A percentile compares a stretch with the other conserved stretches of the same genome.
Evolutionary conservation across 345 rosid genomes (phyloP).

Genomic region (Camelina hispida): DNA sequence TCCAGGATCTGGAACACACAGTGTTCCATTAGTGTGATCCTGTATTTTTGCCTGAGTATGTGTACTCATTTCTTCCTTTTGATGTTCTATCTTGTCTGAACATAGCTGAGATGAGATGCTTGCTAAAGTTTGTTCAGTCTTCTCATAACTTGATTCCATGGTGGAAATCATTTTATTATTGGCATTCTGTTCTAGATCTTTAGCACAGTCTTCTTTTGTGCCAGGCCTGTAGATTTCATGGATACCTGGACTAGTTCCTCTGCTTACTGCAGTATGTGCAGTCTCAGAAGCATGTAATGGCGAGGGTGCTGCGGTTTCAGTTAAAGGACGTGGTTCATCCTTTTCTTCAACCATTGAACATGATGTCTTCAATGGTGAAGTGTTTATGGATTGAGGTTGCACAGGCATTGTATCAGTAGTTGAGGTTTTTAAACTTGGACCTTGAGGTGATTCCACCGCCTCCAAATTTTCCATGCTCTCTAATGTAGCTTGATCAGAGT

Average conservation of each 20-base stretch:
- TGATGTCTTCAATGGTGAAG: slow-evolving; percentile 34
- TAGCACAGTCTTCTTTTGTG: slow-evolving; percentile 23
- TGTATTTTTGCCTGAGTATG: slow-evolving; percentile 33
- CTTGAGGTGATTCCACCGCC: slow-evolving; percentile 41
- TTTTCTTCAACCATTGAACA: slow-evolving; percentile 26
- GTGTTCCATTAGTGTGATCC: slow-evolving; percentile 26
- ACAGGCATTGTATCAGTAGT: slow-evolving; percentile 36
- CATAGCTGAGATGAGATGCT: slow-evolving; percentile 37
- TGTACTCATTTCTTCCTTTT: slow-evolving; percentile 38
- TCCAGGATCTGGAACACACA: slow-evolving; percentile 36
- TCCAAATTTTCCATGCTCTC: slow-evolving; percentile 39
- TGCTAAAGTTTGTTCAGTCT: slow-evolving; percentile 19
- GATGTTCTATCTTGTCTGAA: slow-evolving; percentile 41
- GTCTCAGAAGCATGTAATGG: slow-evolving; percentile 31
- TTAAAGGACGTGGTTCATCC: slow-evolving; percentile 31
- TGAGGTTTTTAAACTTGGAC: slow-evolving; percentile 38
- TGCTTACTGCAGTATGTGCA: slow-evolving; percentile 21
- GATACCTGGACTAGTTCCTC: slow-evolving; percentile 42
- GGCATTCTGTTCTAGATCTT: slow-evolving; percentile 34
- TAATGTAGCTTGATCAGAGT: slow-evolving; percentile 34
- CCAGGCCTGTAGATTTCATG: slow-evolving; percentile 34
- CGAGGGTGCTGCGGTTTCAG: slow-evolving; percentile 24
- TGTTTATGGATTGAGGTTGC: slow-evolving; percentile 32
- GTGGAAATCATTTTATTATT: slow-evolving; percentile 16
- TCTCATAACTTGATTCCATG: slow-evolving; percentile 41